A percentile compares a stretch with the other conserved stretches of the same genome.
These are phyloP conservation scores for Leishmania gerbilli DNA, from an alignment of 208 protist species.

Conservation along the genomic window DNA sequence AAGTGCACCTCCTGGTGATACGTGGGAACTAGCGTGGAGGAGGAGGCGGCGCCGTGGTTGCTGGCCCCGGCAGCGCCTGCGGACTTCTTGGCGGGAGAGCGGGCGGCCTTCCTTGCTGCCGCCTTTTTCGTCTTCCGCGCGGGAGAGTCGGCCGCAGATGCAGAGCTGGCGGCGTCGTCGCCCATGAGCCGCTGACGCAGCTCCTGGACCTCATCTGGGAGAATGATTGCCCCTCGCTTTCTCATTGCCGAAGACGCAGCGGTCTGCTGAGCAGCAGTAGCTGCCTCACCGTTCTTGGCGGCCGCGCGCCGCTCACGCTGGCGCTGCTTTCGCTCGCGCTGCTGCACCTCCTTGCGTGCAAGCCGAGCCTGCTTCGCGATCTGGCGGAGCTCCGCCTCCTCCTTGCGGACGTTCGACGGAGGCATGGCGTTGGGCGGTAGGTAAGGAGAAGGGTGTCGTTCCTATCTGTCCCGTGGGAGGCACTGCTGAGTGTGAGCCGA, in stretches of 20 bases:
- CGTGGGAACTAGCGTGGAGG: slow-evolving; percentile 41
- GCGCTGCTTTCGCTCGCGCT: slow-evolving; percentile 45
- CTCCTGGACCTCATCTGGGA: slow-evolving; percentile 74
- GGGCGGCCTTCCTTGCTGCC: slow-evolving; percentile 13
- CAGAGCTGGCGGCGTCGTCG: slow-evolving; percentile 1
- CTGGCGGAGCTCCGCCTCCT: slow-evolving; percentile 84
- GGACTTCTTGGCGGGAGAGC: slow-evolving; percentile 11
- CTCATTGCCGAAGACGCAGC: slow-evolving; percentile 20
- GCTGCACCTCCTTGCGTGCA: slow-evolving; percentile 56
- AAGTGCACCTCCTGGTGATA: slow-evolving; percentile 82
- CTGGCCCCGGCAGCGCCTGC: neutral
- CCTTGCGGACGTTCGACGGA: slow-evolving; percentile 70
- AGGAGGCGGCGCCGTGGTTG: slow-evolving; percentile 9
- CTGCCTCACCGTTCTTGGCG: slow-evolving; percentile 21
- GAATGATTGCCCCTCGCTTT: slow-evolving; percentile 65
- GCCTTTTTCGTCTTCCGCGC: slow-evolving; percentile 12
- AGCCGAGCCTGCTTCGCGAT: slow-evolving; percentile 66
- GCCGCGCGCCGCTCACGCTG: slow-evolving; percentile 25
- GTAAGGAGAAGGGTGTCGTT: neutral
- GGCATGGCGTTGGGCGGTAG: slow-evolving; percentile 33
- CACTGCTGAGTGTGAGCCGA: neutral
- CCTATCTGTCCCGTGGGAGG: neutral
- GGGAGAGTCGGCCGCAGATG: neutral
- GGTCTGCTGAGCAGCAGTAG: neutral
- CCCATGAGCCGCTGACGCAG: slow-evolving; percentile 48